Percentiles rank a stretch among this genome's conserved stretches.
These are phyloP conservation scores for Backusella circina DNA, from an alignment of 192 early-diverging fungal species.

Conservation along the genomic window DNA sequence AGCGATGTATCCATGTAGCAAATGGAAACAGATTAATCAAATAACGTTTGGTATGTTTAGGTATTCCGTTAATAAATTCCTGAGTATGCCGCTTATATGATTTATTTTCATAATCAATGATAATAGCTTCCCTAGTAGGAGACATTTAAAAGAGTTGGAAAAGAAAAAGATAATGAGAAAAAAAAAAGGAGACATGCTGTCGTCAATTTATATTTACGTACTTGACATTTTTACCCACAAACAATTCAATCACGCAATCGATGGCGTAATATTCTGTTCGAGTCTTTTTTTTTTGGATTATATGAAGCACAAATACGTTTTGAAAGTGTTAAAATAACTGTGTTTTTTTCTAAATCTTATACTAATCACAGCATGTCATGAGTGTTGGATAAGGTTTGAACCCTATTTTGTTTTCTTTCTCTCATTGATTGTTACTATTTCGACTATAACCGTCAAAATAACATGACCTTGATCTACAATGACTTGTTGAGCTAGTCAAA, in stretches of 20 bases:
- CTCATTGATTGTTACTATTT: background rate
- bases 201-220: background rate
- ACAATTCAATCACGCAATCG: background rate
- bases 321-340: background rate
- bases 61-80: background rate
- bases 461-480: background rate
- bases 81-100: constrained; percentile 8
- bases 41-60: constrained; percentile 12
- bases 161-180: background rate
- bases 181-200: background rate
- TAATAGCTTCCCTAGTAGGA: background rate
- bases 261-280: background rate
- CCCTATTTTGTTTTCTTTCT: background rate
- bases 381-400: background rate
- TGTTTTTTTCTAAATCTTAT: background rate
- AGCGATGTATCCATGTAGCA: constrained; percentile 29
- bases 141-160: background rate
- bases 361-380: background rate
- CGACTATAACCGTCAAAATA: background rate
- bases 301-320: background rate
- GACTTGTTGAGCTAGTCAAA: background rate
- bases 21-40: constrained; percentile 26
- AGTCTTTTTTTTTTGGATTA: background rate
- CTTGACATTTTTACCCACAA: background rate
- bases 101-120: constrained; percentile 22